A percentile compares a stretch with the other conserved stretches of the same genome.
Evolutionary conservation across 768 basidiomycete species (phyloP).

Genomic region (Psilocybe tampanensis): DNA sequence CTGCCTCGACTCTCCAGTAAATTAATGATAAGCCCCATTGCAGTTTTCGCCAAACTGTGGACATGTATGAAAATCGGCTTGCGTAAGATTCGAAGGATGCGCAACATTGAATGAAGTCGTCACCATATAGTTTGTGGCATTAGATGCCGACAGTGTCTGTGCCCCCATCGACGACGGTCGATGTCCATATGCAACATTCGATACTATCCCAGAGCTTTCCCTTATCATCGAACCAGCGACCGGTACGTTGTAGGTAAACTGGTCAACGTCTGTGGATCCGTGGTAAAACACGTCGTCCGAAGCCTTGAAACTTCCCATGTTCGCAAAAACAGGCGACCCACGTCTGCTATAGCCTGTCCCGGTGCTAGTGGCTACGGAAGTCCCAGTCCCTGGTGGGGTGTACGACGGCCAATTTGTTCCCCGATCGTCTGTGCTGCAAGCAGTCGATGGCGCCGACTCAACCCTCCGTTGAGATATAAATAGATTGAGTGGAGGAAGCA

Average conservation of each 20-base stretch:
- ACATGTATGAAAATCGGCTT: slow-evolving; percentile 40
- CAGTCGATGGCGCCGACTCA: slow-evolving; percentile 57
- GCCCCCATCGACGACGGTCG: slow-evolving; percentile 17
- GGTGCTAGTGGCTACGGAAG: slow-evolving; percentile 49
- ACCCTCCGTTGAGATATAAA: slow-evolving; percentile 39
- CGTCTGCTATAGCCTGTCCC: slow-evolving; percentile 42
- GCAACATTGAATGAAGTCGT: slow-evolving; percentile 24
- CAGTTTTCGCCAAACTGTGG: slow-evolving; percentile 49
- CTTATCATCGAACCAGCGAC: slow-evolving; percentile 24
- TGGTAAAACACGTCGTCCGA: slow-evolving; percentile 44
- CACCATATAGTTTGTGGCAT: slow-evolving; percentile 21
- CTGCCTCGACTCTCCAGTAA: not conserved
- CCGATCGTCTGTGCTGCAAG: slow-evolving; percentile 49
- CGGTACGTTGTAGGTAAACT: slow-evolving; percentile 51
- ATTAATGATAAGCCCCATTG: slow-evolving; percentile 37
- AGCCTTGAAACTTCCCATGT: slow-evolving; percentile 38
- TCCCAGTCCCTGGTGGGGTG: slow-evolving; percentile 61
- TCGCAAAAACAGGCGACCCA: slow-evolving; percentile 45
- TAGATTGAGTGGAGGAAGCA: slow-evolving; percentile 46
- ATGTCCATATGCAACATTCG: slow-evolving; percentile 4
- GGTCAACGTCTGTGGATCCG: slow-evolving; percentile 46
- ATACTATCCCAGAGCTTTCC: slow-evolving; percentile 9
- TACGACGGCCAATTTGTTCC: slow-evolving; percentile 59
- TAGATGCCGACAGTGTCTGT: slow-evolving; percentile 12
- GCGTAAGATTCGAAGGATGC: slow-evolving; percentile 31